Evolutionary conservation across 208 protist genomes (phyloP).

Genomic region (Acanthamoeba royreba): DNA sequence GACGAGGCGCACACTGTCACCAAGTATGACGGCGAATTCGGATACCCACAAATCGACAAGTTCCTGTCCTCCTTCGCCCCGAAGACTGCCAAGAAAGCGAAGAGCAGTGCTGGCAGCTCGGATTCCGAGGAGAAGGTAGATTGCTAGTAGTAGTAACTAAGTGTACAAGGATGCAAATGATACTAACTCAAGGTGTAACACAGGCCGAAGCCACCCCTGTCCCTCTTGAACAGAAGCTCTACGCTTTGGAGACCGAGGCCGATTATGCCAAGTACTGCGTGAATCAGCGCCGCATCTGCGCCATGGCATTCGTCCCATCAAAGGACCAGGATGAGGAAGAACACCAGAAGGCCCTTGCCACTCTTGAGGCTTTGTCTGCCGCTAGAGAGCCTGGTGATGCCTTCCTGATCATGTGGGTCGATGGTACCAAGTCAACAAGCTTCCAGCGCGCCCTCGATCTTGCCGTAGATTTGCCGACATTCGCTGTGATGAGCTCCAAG

Average conservation of each 20-base stretch:
- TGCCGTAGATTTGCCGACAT: not conserved
- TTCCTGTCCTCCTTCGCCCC: not conserved
- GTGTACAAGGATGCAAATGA: too few relatives aligned
- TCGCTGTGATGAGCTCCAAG: not conserved
- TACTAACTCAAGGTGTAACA: too few relatives aligned
- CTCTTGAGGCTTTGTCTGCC: not conserved
- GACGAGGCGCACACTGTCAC: not conserved
- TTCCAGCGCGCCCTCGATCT: not conserved
- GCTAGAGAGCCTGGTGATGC: not conserved
- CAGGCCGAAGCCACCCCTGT: not conserved
- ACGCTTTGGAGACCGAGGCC: not conserved
- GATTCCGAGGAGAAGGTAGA: not conserved
- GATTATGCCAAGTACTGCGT: not conserved
- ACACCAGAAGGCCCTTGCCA: not conserved
- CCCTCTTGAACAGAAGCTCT: not conserved
- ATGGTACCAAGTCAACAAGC: not conserved
- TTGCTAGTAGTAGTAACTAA: too few relatives aligned
- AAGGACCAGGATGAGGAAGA: slow-evolving; percentile 19
- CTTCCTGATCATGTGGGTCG: not conserved
- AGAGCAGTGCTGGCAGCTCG: not conserved
- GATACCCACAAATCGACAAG: not conserved
- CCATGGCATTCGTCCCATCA: not conserved
- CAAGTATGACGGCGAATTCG: not conserved
- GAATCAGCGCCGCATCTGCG: slow-evolving; percentile 1
- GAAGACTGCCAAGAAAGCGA: not conserved